A percentile compares a stretch with the other conserved stretches of the same genome.
phyloP scores from a whole-genome alignment of 2,329 filamentous ascomycete genomes.

The Phyllosticta citrichinensis region DNA sequence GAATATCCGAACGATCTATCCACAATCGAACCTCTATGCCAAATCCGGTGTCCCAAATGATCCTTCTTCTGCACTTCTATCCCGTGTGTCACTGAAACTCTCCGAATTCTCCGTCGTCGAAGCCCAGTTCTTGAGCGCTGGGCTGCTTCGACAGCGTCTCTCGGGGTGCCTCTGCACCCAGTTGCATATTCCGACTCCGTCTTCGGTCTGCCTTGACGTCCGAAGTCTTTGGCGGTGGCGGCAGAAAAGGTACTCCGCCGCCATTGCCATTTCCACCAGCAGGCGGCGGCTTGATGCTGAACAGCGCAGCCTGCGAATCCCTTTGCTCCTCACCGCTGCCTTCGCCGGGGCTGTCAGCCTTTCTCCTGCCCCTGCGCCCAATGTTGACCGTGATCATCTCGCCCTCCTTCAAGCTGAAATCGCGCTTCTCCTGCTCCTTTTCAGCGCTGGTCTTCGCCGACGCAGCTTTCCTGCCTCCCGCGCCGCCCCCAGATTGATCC shows the following conservation, averaged over 20 bases:
- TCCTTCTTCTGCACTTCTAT: background rate
- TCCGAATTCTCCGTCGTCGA: conserved; percentile 81
- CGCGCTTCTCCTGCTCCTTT: conserved; percentile 48
- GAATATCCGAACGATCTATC: background rate
- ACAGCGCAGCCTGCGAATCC: conserved; percentile 42
- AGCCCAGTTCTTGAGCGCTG: conserved; percentile 56
- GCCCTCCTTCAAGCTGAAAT: conserved; percentile 80
- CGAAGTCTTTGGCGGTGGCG: conserved; percentile 56
- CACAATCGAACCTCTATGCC: background rate
- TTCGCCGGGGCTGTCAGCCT: conserved; percentile 22
- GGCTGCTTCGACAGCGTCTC: conserved; percentile 10
- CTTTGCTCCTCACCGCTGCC: conserved; percentile 24
- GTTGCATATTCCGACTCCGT: conserved; percentile 36
- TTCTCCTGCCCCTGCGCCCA: conserved; percentile 42
- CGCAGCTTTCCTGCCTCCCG: conserved; percentile 8
- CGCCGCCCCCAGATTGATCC: conserved; percentile 25
- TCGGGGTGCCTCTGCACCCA: background rate
- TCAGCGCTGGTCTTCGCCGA: conserved; percentile 24
- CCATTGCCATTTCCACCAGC: conserved; percentile 9
- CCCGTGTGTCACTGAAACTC: conserved; percentile 53
- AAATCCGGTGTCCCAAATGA: background rate
- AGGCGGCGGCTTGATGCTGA: conserved; percentile 64
- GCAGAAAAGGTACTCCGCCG: conserved; percentile 39
- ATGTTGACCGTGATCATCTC: conserved; percentile 81
- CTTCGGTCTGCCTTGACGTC: conserved; percentile 53